Percentiles rank a stretch among this genome's conserved stretches.
phyloP scores from a whole-genome alignment of 1,284 basidiomycete genomes.

The Fistulina hepatica region DNA sequence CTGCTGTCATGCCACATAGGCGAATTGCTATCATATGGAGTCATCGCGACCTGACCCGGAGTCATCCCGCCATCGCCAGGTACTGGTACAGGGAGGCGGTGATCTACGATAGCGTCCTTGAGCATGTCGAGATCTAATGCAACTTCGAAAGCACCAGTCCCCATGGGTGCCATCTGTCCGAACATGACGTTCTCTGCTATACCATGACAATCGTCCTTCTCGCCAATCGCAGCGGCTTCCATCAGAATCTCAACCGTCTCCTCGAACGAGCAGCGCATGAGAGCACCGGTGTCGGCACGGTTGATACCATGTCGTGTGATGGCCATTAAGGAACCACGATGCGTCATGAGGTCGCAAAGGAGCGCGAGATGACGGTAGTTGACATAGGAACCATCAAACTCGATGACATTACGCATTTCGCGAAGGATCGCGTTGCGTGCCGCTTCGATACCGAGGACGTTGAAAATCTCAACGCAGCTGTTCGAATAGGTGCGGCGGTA shows the following conservation, averaged over 20 bases:
- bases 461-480: slow-evolving; percentile 93
- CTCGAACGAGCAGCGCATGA: slow-evolving; percentile 99
- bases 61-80: slow-evolving; percentile 84
- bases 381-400: slow-evolving; percentile 99
- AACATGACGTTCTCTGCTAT: slow-evolving; percentile 98
- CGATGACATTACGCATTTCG: slow-evolving; percentile 90
- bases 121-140: slow-evolving; percentile 97
- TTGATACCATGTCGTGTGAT: slow-evolving; percentile 99
- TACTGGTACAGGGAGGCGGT: slow-evolving; percentile 81
- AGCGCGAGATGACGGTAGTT: slow-evolving; percentile 96
- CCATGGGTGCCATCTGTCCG: slow-evolving; percentile 98
- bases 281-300: slow-evolving; percentile 90
- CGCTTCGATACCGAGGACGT: slow-evolving; percentile 97
- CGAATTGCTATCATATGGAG: slow-evolving; percentile 88
- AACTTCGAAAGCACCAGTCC: slow-evolving; percentile 91
- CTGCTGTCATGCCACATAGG: slow-evolving; percentile 62
- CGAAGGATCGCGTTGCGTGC: slow-evolving; percentile 89
- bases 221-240: slow-evolving; percentile 96
- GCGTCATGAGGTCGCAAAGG: slow-evolving; percentile 97
- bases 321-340: slow-evolving; percentile 91
- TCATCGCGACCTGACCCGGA: slow-evolving; percentile 84
- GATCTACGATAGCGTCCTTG: slow-evolving; percentile 97
- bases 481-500: slow-evolving; percentile 90
- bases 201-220: slow-evolving; percentile 96
- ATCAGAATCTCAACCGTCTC: slow-evolving; percentile 99